Evolutionary conservation across 805 yeast genomes (phyloP).

Genomic region (Candida fluviatilis): DNA sequence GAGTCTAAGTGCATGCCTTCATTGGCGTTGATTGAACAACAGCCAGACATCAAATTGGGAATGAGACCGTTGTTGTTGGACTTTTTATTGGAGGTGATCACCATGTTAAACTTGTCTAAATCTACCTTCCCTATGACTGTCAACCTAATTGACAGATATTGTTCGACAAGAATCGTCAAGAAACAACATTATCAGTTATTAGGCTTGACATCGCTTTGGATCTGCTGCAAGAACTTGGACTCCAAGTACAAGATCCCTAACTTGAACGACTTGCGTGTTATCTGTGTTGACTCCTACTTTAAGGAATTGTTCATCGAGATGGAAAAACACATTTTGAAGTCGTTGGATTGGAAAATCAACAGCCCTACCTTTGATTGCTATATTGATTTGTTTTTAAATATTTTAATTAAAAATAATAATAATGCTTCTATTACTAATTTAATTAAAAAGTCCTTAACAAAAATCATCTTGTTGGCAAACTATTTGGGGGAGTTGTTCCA

Average conservation of each 20-base stretch:
- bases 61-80: conserved; percentile 43
- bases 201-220: conserved; percentile 43
- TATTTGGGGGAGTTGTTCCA: conserved; percentile 65
- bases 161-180: conserved; percentile 41
- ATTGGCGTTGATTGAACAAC: conserved; percentile 38
- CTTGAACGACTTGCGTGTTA: conserved; percentile 46
- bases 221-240: conserved; percentile 45
- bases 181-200: conserved; percentile 43
- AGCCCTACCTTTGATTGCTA: conserved; percentile 62
- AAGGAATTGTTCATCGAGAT: conserved; percentile 56
- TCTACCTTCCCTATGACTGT: conserved; percentile 43
- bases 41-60: conserved; percentile 41
- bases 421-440: conserved; percentile 26
- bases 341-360: conserved; percentile 61
- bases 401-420: conserved; percentile 28
- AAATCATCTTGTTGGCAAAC: conserved; percentile 52
- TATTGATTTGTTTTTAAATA: conserved; percentile 51
- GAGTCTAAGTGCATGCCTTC: conserved; percentile 28
- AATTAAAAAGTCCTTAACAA: conserved; percentile 29
- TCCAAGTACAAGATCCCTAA: conserved; percentile 56
- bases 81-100: conserved; percentile 42
- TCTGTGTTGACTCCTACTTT: conserved; percentile 57
- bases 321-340: conserved; percentile 64
- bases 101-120: conserved; percentile 35
- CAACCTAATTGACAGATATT: conserved; percentile 40